These are phyloP conservation scores for Phytopythium aichiense DNA, from an alignment of 352 stramenopile genomes.

Conservation along the genomic window DNA sequence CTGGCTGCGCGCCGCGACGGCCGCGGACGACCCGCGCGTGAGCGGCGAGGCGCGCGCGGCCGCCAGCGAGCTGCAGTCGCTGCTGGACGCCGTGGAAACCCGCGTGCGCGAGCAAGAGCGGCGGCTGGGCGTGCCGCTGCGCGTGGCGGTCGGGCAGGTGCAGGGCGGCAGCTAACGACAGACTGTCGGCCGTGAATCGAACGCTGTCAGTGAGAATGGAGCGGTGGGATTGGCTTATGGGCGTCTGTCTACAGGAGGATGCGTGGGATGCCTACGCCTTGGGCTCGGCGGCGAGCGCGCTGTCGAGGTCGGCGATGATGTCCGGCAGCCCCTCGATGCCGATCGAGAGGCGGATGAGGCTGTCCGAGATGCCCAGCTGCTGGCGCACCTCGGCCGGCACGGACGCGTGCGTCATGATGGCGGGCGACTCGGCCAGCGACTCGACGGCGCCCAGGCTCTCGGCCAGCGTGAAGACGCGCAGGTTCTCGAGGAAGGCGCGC, in stretches of 20 bases:
- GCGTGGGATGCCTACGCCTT: conserved; percentile 8
- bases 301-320: conserved; percentile 88
- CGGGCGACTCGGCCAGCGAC: conserved; percentile 74
- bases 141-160: conserved; percentile 24
- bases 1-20: conserved; percentile 38
- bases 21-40: conserved; percentile 26
- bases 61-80: conserved; percentile 29
- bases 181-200: not conserved
- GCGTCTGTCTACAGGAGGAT: too few relatives aligned
- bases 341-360: conserved; percentile 90
- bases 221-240: too few relatives aligned
- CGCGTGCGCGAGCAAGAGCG: conserved; percentile 37
- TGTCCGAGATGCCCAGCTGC: conserved; percentile 90
- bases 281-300: conserved; percentile 60
- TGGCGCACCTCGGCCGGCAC: conserved; percentile 85
- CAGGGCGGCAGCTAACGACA: not conserved
- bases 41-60: conserved; percentile 16
- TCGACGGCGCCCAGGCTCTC: conserved; percentile 34
- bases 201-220: too few relatives aligned
- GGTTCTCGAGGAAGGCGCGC: conserved; percentile 90
- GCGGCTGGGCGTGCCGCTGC: conserved; percentile 35
- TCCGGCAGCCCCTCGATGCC: conserved; percentile 92
- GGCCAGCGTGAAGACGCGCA: conserved; percentile 92
- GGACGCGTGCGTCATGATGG: conserved; percentile 93
- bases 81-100: conserved; percentile 39